phyloP scores from a whole-genome alignment of 352 stramenopile species.

The Pythium grandisporangium region DNA sequence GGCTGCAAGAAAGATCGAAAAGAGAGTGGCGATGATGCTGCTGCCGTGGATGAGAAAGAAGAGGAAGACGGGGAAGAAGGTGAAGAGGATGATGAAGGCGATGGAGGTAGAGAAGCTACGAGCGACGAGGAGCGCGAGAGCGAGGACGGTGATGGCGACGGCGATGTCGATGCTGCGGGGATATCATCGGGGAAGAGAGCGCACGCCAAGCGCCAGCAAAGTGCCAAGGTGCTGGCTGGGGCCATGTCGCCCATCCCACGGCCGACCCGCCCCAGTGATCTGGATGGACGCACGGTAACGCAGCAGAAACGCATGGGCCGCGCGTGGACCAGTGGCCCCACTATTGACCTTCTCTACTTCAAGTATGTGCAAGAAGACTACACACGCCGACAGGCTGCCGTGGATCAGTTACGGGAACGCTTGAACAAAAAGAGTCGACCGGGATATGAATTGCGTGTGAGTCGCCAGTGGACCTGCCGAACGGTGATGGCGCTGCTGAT shows the following conservation, averaged over 20 bases:
- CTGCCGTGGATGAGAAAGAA: constrained; percentile 15
- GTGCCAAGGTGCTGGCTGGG: constrained; percentile 16
- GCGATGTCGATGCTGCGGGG: background rate
- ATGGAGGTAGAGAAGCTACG: constrained; percentile 14
- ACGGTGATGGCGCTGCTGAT: constrained; percentile 32
- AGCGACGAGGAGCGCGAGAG: constrained; percentile 11
- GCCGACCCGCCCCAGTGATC: constrained; percentile 12
- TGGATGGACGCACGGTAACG: constrained; percentile 19
- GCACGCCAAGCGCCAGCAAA: background rate
- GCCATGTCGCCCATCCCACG: constrained; percentile 10
- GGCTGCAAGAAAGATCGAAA: no score
- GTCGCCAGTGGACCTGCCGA: constrained; percentile 40
- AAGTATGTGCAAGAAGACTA: constrained; percentile 64
- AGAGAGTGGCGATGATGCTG: no score
- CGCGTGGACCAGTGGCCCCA: constrained; percentile 53
- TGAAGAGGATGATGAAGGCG: constrained; percentile 11
- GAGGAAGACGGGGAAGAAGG: constrained; percentile 11
- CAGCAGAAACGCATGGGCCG: constrained; percentile 52
- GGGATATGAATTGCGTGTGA: constrained; percentile 51
- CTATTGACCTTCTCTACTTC: constrained; percentile 59
- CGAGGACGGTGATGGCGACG: constrained; percentile 6
- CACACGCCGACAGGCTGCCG: constrained; percentile 38
- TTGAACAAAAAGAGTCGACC: constrained; percentile 49
- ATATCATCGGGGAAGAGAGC: constrained; percentile 12
- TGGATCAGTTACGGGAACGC: constrained; percentile 42